These are phyloP conservation scores for Penicillium paneum DNA, from an alignment of 2,329 filamentous ascomycete species.

Conservation along the genomic window DNA sequence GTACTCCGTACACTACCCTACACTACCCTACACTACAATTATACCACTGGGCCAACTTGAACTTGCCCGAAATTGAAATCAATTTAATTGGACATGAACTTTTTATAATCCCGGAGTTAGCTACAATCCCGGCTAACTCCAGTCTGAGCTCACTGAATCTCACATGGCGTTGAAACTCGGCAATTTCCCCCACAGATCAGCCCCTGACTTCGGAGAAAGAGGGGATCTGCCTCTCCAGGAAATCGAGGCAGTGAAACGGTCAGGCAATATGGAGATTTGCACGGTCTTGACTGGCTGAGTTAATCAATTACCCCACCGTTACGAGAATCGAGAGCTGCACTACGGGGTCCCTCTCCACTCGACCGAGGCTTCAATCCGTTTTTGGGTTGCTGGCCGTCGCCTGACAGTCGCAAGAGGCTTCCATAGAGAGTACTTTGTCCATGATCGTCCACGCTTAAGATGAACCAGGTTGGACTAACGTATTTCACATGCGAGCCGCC, in stretches of 20 bases:
- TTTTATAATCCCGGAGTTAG: too few relatives aligned
- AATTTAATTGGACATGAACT: neutral
- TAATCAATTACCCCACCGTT: neutral
- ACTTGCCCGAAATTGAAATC: neutral
- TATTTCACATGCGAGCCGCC: too few relatives aligned
- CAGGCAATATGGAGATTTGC: neutral
- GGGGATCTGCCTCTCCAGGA: neutral
- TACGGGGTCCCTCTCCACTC: neutral
- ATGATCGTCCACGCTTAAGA: neutral
- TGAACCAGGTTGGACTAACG: neutral
- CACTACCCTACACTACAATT: neutral
- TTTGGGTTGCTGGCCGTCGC: neutral
- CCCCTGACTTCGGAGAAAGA: conserved; percentile 1
- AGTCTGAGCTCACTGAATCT: neutral
- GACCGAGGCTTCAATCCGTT: conserved; percentile 1
- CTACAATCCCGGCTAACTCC: neutral
- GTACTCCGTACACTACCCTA: neutral
- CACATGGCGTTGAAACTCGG: conserved; percentile 21
- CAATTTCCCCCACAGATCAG: neutral
- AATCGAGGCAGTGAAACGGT: neutral
- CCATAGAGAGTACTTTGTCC: neutral
- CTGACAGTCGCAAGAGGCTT: neutral
- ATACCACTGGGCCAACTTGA: neutral
- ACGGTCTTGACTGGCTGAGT: neutral
- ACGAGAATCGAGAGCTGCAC: neutral